Evolutionary conservation across 352 stramenopile species (phyloP).

Genomic region (Phytopythium boreale): DNA sequence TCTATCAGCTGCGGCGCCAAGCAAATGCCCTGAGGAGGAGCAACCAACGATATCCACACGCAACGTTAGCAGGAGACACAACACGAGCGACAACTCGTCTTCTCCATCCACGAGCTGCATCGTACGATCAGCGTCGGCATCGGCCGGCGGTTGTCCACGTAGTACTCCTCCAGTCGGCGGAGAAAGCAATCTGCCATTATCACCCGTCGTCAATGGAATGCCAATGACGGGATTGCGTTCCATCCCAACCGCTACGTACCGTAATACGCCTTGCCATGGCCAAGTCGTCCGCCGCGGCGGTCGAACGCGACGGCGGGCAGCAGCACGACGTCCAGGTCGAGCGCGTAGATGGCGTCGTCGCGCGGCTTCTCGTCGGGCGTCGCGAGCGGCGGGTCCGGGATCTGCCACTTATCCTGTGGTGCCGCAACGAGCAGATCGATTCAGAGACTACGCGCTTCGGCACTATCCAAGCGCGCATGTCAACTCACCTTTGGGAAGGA

Average conservation of each 20-base stretch:
- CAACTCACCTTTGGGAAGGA: slow-evolving; percentile 70
- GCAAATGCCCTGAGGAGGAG: slow-evolving; percentile 52
- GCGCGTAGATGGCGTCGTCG: slow-evolving; percentile 36
- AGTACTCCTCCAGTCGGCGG: slow-evolving; percentile 50
- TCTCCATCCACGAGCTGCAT: not conserved
- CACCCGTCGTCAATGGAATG: not conserved
- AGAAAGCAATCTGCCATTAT: slow-evolving; percentile 62
- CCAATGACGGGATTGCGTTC: too few species aligned
- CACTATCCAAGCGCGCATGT: not conserved
- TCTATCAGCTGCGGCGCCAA: slow-evolving; percentile 56
- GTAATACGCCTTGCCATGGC: slow-evolving; percentile 89
- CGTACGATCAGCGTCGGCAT: slow-evolving; percentile 61
- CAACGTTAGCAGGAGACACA: not conserved
- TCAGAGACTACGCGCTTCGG: slow-evolving; percentile 14
- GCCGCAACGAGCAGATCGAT: not conserved
- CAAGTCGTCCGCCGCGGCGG: slow-evolving; percentile 63
- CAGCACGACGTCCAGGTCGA: slow-evolving; percentile 77
- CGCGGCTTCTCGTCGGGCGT: slow-evolving; percentile 19
- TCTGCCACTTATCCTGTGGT: slow-evolving; percentile 83
- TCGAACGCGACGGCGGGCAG: slow-evolving; percentile 85
- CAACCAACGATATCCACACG: not conserved
- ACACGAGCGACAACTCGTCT: not conserved
- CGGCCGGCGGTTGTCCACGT: slow-evolving; percentile 26
- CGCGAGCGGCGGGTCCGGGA: slow-evolving; percentile 66
- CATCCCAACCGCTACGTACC: slow-evolving; percentile 22